These are phyloP conservation scores for Plectosphaerella sp. DNA, from an alignment of 2,329 filamentous ascomycete species.

Conservation along the genomic window DNA sequence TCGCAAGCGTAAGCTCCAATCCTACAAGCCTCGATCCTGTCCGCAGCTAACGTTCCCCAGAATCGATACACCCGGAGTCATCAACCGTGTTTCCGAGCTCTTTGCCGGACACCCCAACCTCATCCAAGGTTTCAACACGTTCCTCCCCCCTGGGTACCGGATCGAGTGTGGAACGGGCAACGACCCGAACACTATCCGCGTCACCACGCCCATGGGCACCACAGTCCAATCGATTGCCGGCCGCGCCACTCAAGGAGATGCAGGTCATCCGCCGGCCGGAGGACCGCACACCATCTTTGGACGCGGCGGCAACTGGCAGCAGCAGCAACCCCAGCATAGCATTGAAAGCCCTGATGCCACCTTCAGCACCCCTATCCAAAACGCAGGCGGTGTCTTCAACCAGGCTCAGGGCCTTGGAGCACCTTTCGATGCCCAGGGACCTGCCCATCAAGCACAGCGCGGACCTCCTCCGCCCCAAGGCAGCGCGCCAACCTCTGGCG, in stretches of 20 bases:
- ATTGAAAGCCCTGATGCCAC: conserved; percentile 59
- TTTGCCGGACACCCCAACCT: conserved; percentile 94
- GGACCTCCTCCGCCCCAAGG: conserved; percentile 21
- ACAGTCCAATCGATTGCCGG: conserved; percentile 81
- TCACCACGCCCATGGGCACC: conserved; percentile 97
- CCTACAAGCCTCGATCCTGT: neutral
- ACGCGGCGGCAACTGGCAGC: conserved; percentile 49
- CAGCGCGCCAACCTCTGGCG: conserved; percentile 30
- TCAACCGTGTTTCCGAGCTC: conserved; percentile 90
- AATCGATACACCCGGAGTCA: conserved; percentile 96
- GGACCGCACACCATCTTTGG: conserved; percentile 37
- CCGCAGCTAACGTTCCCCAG: conserved; percentile 35
- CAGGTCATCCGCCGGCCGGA: conserved; percentile 17
- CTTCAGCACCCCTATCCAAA: conserved; percentile 55
- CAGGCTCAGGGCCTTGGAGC: conserved; percentile 21
- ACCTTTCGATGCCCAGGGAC: conserved; percentile 23
- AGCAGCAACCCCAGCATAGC: conserved; percentile 50
- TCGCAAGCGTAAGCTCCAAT: conserved; percentile 72
- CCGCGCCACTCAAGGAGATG: conserved; percentile 41
- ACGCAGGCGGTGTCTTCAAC: conserved; percentile 42
- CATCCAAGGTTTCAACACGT: conserved; percentile 98
- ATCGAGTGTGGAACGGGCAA: conserved; percentile 94
- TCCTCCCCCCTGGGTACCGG: conserved; percentile 88
- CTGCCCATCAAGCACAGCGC: conserved; percentile 25
- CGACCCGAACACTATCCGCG: conserved; percentile 91